These are phyloP conservation scores for Hordeum vulgare DNA, from an alignment of 176 grass and related monocot species.

Conservation along the genomic window DNA sequence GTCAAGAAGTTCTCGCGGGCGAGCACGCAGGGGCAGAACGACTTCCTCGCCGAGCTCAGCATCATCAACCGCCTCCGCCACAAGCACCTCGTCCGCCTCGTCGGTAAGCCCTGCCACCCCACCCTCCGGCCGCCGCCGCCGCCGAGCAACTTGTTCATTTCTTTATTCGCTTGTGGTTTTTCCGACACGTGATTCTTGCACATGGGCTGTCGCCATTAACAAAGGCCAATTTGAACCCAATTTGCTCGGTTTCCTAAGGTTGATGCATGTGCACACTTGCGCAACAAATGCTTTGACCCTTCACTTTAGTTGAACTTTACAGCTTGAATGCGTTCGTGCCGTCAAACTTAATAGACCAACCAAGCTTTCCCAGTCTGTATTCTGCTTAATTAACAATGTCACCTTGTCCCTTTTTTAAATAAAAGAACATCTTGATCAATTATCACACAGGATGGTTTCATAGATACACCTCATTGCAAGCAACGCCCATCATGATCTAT, in stretches of 20 bases:
- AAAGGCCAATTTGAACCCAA: slow-evolving; percentile 3
- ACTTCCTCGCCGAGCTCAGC: slow-evolving; percentile 81
- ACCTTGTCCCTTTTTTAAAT: not conserved
- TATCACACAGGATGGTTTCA: not conserved
- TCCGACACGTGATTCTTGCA: not conserved
- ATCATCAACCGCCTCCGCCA: slow-evolving; percentile 97
- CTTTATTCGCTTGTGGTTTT: not conserved
- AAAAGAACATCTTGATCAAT: not conserved
- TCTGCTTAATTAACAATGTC: not conserved
- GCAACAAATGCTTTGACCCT: not conserved
- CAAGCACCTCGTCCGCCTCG: slow-evolving; percentile 76
- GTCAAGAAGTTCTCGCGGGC: slow-evolving; percentile 87
- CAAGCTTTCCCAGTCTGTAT: not conserved
- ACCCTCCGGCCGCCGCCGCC: not conserved
- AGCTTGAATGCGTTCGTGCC: slow-evolving; percentile 11
- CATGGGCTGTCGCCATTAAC: slow-evolving; percentile 14
- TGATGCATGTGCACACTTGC: slow-evolving; percentile 24
- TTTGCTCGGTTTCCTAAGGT: not conserved
- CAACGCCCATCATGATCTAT: not conserved
- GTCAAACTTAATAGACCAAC: slow-evolving; percentile 6
- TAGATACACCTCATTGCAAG: not conserved
- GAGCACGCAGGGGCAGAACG: slow-evolving; percentile 68
- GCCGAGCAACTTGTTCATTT: not conserved
- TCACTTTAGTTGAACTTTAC: slow-evolving; percentile 10
- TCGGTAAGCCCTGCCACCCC: slow-evolving; percentile 29